Evolutionary conservation across 441 rosid species (phyloP).

Genomic region (Adansonia madagascariensis): DNA sequence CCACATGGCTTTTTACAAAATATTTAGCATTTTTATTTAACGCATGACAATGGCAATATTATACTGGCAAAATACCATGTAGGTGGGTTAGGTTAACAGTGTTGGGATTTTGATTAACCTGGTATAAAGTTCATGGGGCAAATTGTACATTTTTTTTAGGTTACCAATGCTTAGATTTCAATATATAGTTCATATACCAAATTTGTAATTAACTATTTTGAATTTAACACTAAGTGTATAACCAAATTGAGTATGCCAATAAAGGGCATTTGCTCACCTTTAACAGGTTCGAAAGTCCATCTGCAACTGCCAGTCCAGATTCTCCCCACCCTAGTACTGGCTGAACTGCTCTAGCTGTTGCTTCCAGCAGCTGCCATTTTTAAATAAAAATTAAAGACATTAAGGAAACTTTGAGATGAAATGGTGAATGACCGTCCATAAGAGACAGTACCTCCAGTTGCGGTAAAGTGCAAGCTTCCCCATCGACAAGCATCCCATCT

Average conservation of each 20-base stretch:
- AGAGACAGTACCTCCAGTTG: constrained; percentile 79
- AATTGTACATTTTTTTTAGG: neutral
- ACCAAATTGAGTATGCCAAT: constrained; percentile 6
- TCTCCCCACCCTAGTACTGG: constrained; percentile 88
- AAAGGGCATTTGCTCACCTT: constrained; percentile 56
- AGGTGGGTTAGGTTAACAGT: neutral
- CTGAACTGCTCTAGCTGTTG: constrained; percentile 92
- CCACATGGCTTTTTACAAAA: neutral
- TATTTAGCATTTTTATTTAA: no score
- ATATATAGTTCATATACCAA: neutral
- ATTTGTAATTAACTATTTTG: neutral
- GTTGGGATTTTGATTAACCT: neutral
- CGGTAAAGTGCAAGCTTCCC: constrained; percentile 99
- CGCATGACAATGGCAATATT: neutral
- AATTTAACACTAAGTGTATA: neutral
- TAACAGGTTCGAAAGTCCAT: constrained; percentile 87
- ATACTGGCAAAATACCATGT: neutral
- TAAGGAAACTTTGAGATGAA: neutral
- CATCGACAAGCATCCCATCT: constrained; percentile 98
- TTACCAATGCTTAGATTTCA: neutral
- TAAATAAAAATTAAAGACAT: neutral
- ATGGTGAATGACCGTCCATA: neutral
- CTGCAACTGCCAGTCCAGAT: constrained; percentile 88
- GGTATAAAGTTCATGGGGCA: neutral
- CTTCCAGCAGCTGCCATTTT: constrained; percentile 82